Evolutionary conservation across 805 yeast genomes (phyloP).

Genomic region (Barnettozyma salicaria): DNA sequence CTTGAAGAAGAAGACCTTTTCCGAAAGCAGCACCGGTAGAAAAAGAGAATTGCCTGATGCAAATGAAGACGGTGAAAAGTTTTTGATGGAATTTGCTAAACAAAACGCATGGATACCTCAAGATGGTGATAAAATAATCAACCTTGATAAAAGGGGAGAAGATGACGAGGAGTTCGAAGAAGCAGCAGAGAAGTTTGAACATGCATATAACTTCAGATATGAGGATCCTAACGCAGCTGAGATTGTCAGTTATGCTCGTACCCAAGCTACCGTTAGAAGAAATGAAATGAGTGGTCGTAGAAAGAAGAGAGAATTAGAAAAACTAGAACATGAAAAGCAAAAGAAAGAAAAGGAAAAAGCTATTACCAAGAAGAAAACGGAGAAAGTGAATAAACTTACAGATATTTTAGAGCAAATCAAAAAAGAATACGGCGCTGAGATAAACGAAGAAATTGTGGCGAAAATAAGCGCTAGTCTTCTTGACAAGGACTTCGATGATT

Average conservation of each 20-base stretch:
- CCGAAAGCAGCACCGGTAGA: constrained; percentile 26
- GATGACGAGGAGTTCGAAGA: constrained; percentile 87
- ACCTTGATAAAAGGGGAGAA: constrained; percentile 38
- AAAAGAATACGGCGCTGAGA: constrained; percentile 38
- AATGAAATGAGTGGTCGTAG: constrained; percentile 69
- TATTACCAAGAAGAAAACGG: constrained; percentile 63
- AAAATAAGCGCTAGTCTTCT: constrained; percentile 73
- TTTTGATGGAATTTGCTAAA: constrained; percentile 65
- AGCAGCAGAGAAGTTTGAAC: constrained; percentile 86
- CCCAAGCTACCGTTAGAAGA: constrained; percentile 86
- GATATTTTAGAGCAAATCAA: constrained; percentile 47
- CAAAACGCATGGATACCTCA: constrained; percentile 88
- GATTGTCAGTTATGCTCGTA: constrained; percentile 91
- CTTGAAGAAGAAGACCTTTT: constrained; percentile 48
- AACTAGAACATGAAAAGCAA: constrained; percentile 45
- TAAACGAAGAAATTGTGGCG: constrained; percentile 50
- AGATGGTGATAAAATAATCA: constrained; percentile 50
- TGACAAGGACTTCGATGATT: constrained; percentile 82
- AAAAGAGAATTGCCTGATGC: constrained; percentile 57
- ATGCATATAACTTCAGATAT: constrained; percentile 89
- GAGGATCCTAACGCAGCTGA: constrained; percentile 91
- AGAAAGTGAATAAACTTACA: constrained; percentile 70
- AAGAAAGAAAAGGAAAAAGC: constrained; percentile 52
- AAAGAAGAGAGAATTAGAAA: constrained; percentile 70
- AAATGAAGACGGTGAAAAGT: constrained; percentile 51